Conservation (phyloP, 2,329 filamentous ascomycete genomes). For the Pseudogymnoascus sp. region DNA sequence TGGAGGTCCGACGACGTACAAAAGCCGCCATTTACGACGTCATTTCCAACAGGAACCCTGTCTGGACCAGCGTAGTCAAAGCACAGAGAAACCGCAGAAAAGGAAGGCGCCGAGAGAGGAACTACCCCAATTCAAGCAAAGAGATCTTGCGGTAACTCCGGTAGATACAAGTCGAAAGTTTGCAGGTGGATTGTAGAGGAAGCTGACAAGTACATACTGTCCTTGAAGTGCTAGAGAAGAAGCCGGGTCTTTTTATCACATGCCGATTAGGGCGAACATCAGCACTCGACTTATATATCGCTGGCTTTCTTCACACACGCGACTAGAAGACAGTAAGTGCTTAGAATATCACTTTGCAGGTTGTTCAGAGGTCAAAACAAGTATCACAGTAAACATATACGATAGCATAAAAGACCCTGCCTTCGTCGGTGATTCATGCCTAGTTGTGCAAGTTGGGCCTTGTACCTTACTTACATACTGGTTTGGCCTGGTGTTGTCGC, state of each 20-base stretch:
- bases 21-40: constrained; percentile 32
- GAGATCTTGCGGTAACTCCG: background rate
- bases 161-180: background rate
- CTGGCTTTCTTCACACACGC: background rate
- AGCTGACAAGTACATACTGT: background rate
- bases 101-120: background rate
- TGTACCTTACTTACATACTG: background rate
- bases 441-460: constrained; percentile 1
- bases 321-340: background rate
- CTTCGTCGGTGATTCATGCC: background rate
- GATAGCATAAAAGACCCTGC: background rate
- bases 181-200: background rate
- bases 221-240: background rate
- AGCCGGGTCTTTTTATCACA: background rate
- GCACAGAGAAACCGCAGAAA: background rate
- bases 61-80: background rate
- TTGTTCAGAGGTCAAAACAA: background rate
- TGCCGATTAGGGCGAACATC: background rate
- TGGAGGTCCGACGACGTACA: constrained; percentile 20
- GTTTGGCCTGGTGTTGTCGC: constrained; percentile 2
- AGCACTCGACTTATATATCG: background rate
- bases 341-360: background rate
- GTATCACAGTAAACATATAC: constrained; percentile 3
- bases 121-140: background rate
- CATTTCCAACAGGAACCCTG: constrained; percentile 19